Evolutionary conservation across 2,329 filamentous ascomycete genomes (phyloP), one percentile per base, ranked within the genome.

Genomic region (Nigrograna mackinnonii): DNA sequence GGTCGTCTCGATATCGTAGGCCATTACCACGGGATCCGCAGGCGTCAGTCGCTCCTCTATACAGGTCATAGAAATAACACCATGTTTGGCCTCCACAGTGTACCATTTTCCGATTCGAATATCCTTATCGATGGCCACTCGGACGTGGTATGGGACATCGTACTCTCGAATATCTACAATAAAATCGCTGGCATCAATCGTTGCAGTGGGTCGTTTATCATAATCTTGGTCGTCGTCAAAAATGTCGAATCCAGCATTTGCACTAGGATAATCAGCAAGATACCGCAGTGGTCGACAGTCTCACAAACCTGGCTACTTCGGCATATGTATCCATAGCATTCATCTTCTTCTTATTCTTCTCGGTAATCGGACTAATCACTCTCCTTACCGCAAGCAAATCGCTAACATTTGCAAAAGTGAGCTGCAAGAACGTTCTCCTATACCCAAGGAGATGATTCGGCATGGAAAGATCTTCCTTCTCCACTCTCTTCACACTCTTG

Each of bases 121-220:
- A 74, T 96, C 94, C 78, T 90, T 82, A 73, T 99, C 94, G 74
- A 99, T 99, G 72, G 95, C 89, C 74, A 99, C 92, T 80, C 94
- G 84, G 65, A 99, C 94, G 77, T 99, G 94, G 77, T 99, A 99
- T 53, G 94, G 95, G 61, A 99, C 95, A 72, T 99, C 94, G 71
- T 95, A 99, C 77, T 99, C 94, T 79, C 94, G 85, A 68, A 99
- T 95, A 80, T 99, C 95, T 74, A 96, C 82, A 79, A 99, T 91
- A 70, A 86, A 96, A 79, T 97, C 92, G 79, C 91, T 96, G 45
- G 92, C 91, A 70, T 97, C 91, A 57, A 85, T 78, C 74, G 90
- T 85, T 68, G 80, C 81, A 76, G 86, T 91, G 74, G 79, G 77
- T 80, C 86, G 84, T 85, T 80, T 82, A 69, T 94, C 87, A 68